Evolutionary conservation across 768 basidiomycete species (phyloP).

Genomic region (Dictyophora rubrovolvata): DNA sequence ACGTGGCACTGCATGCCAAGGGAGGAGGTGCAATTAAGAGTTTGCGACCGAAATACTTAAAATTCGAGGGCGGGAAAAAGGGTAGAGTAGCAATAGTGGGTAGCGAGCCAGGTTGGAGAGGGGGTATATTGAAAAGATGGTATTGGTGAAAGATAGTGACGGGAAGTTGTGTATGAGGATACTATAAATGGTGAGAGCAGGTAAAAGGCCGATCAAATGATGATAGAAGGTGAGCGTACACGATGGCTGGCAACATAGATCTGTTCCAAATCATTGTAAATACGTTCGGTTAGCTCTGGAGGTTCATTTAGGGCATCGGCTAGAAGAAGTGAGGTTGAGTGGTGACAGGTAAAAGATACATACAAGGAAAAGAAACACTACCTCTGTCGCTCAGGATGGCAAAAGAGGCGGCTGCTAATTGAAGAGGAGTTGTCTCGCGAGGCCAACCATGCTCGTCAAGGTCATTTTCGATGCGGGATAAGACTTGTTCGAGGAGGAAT

Average conservation of each 20-base stretch:
- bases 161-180: background rate
- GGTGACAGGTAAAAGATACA: background rate
- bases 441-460: conserved; percentile 4
- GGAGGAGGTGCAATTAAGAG: background rate
- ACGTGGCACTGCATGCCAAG: background rate
- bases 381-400: conserved; percentile 2
- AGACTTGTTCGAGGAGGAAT: background rate
- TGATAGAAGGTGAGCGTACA: background rate
- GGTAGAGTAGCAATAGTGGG: background rate
- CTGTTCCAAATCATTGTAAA: background rate
- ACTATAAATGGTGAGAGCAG: background rate
- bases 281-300: background rate
- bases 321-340: background rate
- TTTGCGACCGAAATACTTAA: background rate
- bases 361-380: background rate
- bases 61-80: background rate
- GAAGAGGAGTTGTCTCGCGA: background rate
- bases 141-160: background rate
- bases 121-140: background rate
- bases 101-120: background rate
- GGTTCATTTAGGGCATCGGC: background rate
- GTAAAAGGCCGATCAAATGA: background rate
- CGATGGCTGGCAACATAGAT: conserved; percentile 1
- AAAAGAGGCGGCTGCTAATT: conserved; percentile 1
- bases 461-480: background rate